A percentile compares a stretch with the other conserved stretches of the same genome.
These are phyloP conservation scores for Thielaviopsis euricoi DNA, from an alignment of 2,329 filamentous ascomycete genomes.

Conservation along the genomic window DNA sequence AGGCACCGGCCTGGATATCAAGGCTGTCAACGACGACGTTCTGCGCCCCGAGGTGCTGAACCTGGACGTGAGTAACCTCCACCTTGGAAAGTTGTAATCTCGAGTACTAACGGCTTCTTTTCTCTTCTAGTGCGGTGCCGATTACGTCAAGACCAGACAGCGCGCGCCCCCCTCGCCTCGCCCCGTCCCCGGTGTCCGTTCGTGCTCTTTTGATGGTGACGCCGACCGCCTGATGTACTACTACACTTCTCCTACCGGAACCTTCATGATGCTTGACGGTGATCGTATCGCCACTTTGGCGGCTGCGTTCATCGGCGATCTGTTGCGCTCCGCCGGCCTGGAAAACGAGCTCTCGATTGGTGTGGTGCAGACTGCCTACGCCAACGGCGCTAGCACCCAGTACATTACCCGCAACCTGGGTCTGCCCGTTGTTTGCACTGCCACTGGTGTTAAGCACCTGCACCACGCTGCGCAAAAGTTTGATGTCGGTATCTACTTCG, in stretches of 20 bases:
- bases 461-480: constrained; percentile 94
- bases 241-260: constrained; percentile 64
- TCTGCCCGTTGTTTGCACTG: constrained; percentile 81
- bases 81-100: not conserved
- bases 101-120: not conserved
- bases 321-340: constrained; percentile 65
- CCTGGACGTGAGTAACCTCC: constrained; percentile 47
- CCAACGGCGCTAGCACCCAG: constrained; percentile 85
- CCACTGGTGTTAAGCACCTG: constrained; percentile 92
- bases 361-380: constrained; percentile 93
- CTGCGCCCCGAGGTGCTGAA: constrained; percentile 81
- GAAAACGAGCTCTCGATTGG: constrained; percentile 72
- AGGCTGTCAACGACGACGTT: constrained; percentile 84
- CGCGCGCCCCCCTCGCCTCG: constrained; percentile 72
- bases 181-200: constrained; percentile 57
- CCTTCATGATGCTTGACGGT: constrained; percentile 86
- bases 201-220: constrained; percentile 86
- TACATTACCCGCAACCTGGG: constrained; percentile 80
- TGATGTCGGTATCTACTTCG: constrained; percentile 94
- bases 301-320: constrained; percentile 82
- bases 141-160: constrained; percentile 96
- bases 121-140: constrained; percentile 60
- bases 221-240: constrained; percentile 94
- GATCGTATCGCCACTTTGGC: constrained; percentile 92
- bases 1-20: constrained; percentile 58